A percentile compares a stretch with the other conserved stretches of the same genome.
phyloP scores from a whole-genome alignment of 2,329 filamentous ascomycete species.

The Arachnomyces sp. region DNA sequence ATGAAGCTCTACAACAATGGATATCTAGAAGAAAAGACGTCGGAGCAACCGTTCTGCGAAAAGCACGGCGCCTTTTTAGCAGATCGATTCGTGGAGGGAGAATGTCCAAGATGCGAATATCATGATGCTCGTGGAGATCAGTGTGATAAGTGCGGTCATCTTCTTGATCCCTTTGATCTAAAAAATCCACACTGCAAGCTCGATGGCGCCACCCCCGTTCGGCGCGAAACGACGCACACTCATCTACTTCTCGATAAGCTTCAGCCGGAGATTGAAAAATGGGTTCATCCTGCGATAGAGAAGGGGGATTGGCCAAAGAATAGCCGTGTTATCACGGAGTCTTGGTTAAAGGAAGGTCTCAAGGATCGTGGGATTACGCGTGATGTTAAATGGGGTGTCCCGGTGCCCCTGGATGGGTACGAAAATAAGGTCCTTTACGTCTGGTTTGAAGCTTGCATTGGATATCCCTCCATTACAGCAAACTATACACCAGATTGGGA shows the following conservation, averaged over 20 bases:
- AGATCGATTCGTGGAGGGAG: slow-evolving; percentile 42
- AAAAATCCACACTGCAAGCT: slow-evolving; percentile 88
- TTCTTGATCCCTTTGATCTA: slow-evolving; percentile 61
- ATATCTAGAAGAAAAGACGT: slow-evolving; percentile 77
- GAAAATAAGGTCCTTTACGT: slow-evolving; percentile 74
- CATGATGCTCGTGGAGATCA: slow-evolving; percentile 66
- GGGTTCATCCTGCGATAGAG: slow-evolving; percentile 65
- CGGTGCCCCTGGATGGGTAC: slow-evolving; percentile 47
- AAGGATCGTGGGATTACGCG: slow-evolving; percentile 74
- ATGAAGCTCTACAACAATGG: slow-evolving; percentile 79
- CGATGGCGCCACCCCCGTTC: slow-evolving; percentile 72
- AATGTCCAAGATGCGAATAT: slow-evolving; percentile 48
- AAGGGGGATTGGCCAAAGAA: slow-evolving; percentile 53
- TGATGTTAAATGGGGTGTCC: slow-evolving; percentile 74
- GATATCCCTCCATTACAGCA: slow-evolving; percentile 79
- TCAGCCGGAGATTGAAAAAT: slow-evolving; percentile 67
- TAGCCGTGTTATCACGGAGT: slow-evolving; percentile 37
- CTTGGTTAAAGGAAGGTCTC: slow-evolving; percentile 60
- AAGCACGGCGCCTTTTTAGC: slow-evolving; percentile 51
- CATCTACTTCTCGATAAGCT: slow-evolving; percentile 82
- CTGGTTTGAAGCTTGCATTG: slow-evolving; percentile 77
- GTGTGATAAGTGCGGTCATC: slow-evolving; percentile 66
- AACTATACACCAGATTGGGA: slow-evolving; percentile 77
- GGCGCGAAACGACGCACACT: slow-evolving; percentile 78
- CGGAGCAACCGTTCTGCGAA: slow-evolving; percentile 84